phyloP scores from a whole-genome alignment of 2,329 filamentous ascomycete genomes.

The Cercospora sp. region DNA sequence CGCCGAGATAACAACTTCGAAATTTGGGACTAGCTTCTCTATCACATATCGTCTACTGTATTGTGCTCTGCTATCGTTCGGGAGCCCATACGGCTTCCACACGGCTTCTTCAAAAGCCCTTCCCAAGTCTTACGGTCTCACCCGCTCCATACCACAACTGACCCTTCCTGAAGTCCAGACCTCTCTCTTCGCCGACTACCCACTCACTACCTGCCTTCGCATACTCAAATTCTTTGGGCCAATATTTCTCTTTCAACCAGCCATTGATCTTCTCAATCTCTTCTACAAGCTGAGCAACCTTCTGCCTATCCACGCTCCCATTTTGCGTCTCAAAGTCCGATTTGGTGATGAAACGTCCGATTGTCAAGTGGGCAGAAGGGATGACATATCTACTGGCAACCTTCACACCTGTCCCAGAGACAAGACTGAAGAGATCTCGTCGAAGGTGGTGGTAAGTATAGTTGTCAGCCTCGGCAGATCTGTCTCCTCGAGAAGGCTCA shows the following conservation, averaged over 20 bases:
- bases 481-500: constrained; percentile 46
- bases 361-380: constrained; percentile 84
- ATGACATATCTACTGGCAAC: constrained; percentile 82
- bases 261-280: constrained; percentile 74
- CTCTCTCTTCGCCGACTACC: constrained; percentile 82
- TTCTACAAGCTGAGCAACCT: constrained; percentile 64
- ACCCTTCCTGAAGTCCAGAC: constrained; percentile 73
- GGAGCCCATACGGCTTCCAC: neutral
- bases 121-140: constrained; percentile 61
- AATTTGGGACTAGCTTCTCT: neutral
- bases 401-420: constrained; percentile 60
- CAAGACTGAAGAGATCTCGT: constrained; percentile 68
- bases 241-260: constrained; percentile 70
- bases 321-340: constrained; percentile 55
- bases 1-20: neutral
- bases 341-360: constrained; percentile 74
- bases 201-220: constrained; percentile 65
- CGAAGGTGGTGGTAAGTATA: constrained; percentile 93
- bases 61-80: neutral
- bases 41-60: neutral
- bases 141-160: constrained; percentile 81
- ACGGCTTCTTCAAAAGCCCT: constrained; percentile 43
- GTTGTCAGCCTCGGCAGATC: constrained; percentile 50
- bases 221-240: constrained; percentile 54
- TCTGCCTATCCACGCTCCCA: constrained; percentile 49